A percentile compares a stretch with the other conserved stretches of the same genome.
phyloP scores from a whole-genome alignment of 441 rosid genomes.

The Viola pubescens region DNA sequence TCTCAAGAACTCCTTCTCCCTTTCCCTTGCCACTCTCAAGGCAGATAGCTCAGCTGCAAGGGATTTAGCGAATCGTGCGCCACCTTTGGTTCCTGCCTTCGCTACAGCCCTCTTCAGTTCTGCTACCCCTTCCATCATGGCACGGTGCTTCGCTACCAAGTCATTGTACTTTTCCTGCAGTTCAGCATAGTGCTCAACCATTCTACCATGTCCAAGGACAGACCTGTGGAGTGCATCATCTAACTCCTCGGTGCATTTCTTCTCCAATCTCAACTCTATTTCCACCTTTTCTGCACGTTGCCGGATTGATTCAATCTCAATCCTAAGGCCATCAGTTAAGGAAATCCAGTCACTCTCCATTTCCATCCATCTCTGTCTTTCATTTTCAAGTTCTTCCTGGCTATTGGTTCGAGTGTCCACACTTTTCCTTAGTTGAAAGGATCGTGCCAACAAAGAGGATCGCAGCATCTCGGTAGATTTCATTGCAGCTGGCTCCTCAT shows the following conservation, averaged over 20 bases:
- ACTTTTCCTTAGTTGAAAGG: constrained; percentile 54
- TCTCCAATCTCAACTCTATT: constrained; percentile 57
- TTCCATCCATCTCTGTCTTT: constrained; percentile 80
- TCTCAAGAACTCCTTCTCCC: constrained; percentile 59
- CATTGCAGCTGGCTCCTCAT: constrained; percentile 30
- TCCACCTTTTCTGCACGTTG: constrained; percentile 66
- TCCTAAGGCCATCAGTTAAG: constrained; percentile 74
- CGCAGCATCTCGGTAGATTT: constrained; percentile 56
- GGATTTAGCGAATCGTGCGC: constrained; percentile 68
- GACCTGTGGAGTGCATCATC: constrained; percentile 83
- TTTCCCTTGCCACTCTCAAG: constrained; percentile 63
- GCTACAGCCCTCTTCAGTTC: constrained; percentile 82
- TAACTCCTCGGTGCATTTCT: constrained; percentile 55
- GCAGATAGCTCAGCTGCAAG: constrained; percentile 67
- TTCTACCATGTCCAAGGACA: constrained; percentile 82
- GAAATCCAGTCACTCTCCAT: constrained; percentile 96
- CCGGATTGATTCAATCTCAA: constrained; percentile 73
- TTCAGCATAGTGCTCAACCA: constrained; percentile 88
- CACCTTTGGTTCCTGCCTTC: constrained; percentile 75
- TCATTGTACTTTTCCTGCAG: constrained; percentile 82
- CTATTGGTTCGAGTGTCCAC: constrained; percentile 25
- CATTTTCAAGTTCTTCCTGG: constrained; percentile 58
- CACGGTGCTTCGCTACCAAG: constrained; percentile 50
- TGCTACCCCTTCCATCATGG: constrained; percentile 71
- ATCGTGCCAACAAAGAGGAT: constrained; percentile 61